These are phyloP conservation scores for Candida stauntonica DNA, from an alignment of 805 yeast species.

Conservation along the genomic window DNA sequence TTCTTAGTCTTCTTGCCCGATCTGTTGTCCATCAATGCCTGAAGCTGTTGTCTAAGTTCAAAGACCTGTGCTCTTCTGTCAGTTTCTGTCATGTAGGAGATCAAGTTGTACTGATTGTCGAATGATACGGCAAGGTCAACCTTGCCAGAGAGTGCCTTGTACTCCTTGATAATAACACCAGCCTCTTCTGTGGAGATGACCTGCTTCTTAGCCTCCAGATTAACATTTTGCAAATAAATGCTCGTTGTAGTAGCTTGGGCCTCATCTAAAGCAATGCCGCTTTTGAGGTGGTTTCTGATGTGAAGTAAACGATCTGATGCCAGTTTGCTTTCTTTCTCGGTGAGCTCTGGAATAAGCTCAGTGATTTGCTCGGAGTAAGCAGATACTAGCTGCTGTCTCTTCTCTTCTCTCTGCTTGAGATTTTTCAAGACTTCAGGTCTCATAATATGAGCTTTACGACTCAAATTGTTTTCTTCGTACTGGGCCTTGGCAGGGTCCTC, in stretches of 20 bases:
- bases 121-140: conserved; percentile 46
- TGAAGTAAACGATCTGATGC: conserved; percentile 52
- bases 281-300: conserved; percentile 49
- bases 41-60: conserved; percentile 21
- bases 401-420: conserved; percentile 36
- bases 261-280: conserved; percentile 53
- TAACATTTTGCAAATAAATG: conserved; percentile 41
- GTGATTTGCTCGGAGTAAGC: conserved; percentile 32
- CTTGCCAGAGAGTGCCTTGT: conserved; percentile 31
- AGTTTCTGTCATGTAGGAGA: conserved; percentile 33
- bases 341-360: conserved; percentile 22
- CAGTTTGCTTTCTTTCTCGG: conserved; percentile 29
- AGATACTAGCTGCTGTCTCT: conserved; percentile 31
- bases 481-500: conserved; percentile 45
- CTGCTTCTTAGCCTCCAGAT: conserved; percentile 19
- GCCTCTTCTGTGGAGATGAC: conserved; percentile 31
- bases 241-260: conserved; percentile 57
- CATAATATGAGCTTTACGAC: conserved; percentile 62
- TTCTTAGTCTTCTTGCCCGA: conserved; percentile 29
- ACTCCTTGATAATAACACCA: conserved; percentile 26
- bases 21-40: conserved; percentile 17
- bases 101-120: conserved; percentile 40
- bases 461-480: conserved; percentile 55
- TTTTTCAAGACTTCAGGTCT: conserved; percentile 46
- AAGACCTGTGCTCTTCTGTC: conserved; percentile 28